These are phyloP conservation scores for Penicillium waksmanii DNA, from an alignment of 495 filamentous ascomycete genomes.

Conservation along the genomic window DNA sequence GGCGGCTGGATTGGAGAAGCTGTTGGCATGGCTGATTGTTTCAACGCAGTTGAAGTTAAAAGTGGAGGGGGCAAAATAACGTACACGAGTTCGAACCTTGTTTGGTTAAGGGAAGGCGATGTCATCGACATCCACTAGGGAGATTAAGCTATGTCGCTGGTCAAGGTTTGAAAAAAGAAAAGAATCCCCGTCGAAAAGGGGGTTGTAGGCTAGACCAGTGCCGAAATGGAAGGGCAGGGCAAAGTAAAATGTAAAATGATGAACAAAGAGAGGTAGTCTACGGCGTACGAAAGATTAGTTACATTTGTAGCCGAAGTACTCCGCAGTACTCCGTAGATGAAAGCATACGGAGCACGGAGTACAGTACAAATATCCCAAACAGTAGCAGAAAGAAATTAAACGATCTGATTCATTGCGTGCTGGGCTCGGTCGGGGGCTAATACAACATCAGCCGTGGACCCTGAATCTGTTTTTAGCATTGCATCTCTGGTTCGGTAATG, in stretches of 20 bases:
- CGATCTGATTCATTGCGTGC: conserved; percentile 17
- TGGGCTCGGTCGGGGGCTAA: conserved; percentile 19
- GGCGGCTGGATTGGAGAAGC: conserved; percentile 2
- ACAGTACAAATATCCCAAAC: no score
- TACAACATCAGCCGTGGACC: conserved; percentile 32
- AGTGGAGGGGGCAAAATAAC: neutral
- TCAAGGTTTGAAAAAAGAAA: conserved; percentile 14
- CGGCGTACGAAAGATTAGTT: no score
- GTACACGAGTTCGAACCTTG: conserved; percentile 4
- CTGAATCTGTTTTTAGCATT: conserved; percentile 40
- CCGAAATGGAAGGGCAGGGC: conserved; percentile 2
- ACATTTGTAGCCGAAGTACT: no score
- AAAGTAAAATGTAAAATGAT: neutral
- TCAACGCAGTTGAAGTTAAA: neutral
- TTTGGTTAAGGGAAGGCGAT: conserved; percentile 4
- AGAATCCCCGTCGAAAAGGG: conserved; percentile 16
- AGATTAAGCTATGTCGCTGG: conserved; percentile 25
- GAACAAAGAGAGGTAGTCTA: neutral
- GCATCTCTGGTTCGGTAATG: conserved; percentile 30
- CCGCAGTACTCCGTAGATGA: no score
- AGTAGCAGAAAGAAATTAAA: conserved; percentile 1
- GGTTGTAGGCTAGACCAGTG: neutral
- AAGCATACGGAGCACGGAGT: no score
- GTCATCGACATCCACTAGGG: conserved; percentile 20
- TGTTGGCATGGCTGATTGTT: neutral